Evolutionary conservation across 768 basidiomycete genomes (phyloP).

Genomic region (Calocera viscosa): DNA sequence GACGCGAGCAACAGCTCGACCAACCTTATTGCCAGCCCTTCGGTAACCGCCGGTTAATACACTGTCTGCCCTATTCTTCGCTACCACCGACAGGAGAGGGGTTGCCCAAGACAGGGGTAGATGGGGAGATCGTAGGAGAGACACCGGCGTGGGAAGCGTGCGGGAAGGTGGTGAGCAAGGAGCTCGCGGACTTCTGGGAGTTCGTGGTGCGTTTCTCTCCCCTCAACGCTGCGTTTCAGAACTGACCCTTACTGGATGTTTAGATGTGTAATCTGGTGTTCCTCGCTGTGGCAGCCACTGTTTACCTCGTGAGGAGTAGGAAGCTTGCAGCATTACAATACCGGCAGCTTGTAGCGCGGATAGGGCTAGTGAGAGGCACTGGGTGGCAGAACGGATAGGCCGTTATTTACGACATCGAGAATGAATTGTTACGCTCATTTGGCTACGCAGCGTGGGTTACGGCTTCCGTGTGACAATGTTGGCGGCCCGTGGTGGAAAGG

Average conservation of each 20-base stretch:
- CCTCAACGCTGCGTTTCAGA: not conserved
- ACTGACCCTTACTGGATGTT: not conserved
- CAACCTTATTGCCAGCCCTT: constrained; percentile 94
- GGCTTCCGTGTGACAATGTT: too few species aligned
- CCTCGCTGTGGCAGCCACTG: constrained; percentile 46
- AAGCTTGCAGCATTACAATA: constrained; percentile 62
- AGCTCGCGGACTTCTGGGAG: constrained; percentile 81
- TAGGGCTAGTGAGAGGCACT: constrained; percentile 39
- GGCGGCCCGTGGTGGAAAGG: too few species aligned
- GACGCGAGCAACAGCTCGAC: constrained; percentile 39
- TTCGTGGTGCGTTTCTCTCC: constrained; percentile 57
- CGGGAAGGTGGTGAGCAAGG: constrained; percentile 66
- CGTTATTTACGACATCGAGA: too few species aligned
- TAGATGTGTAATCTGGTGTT: constrained; percentile 52
- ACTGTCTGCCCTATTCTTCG: constrained; percentile 41
- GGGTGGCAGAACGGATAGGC: not conserved
- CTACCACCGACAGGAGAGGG: constrained; percentile 6
- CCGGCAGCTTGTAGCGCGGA: constrained; percentile 70
- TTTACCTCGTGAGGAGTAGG: constrained; percentile 58
- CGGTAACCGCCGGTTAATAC: constrained; percentile 80
- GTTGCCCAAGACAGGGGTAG: constrained; percentile 2
- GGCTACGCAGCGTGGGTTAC: too few species aligned
- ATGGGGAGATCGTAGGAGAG: constrained; percentile 24
- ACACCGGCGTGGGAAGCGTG: constrained; percentile 87
- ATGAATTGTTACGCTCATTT: too few species aligned